These are phyloP conservation scores for Cutaneotrichosporon mucoides DNA, from an alignment of 1,284 basidiomycete genomes.

Conservation along the genomic window DNA sequence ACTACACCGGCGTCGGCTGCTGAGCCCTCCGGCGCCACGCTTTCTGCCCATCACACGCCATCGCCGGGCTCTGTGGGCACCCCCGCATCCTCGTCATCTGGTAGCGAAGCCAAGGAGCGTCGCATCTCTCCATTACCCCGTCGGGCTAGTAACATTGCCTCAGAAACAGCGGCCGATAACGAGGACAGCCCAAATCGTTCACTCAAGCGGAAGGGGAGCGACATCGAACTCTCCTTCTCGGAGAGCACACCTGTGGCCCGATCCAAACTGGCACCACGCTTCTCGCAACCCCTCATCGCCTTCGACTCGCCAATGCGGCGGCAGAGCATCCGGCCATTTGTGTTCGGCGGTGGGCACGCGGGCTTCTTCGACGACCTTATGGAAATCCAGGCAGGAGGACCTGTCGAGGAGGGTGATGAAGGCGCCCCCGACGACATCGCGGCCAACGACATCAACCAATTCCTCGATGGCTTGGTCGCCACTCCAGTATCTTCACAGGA, in stretches of 20 bases:
- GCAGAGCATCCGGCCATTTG: slow-evolving; percentile 3
- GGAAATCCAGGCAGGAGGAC: slow-evolving; percentile 5
- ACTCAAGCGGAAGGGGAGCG: slow-evolving; percentile 16
- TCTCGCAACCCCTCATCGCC: slow-evolving; percentile 17
- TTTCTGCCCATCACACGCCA: too few relatives aligned
- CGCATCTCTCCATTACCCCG: slow-evolving; percentile 13
- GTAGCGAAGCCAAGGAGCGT: background rate
- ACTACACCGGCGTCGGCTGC: too few relatives aligned
- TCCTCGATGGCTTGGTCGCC: too few relatives aligned
- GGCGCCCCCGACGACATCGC: background rate
- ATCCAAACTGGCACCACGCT: slow-evolving; percentile 2
- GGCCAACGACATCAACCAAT: too few relatives aligned
- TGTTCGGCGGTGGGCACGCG: slow-evolving; percentile 1
- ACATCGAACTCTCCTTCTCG: background rate
- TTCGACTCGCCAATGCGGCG: slow-evolving; percentile 13
- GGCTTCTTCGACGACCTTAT: slow-evolving; percentile 14
- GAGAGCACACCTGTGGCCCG: background rate
- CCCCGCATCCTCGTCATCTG: too few relatives aligned
- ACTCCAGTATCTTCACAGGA: too few relatives aligned
- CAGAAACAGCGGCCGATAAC: background rate
- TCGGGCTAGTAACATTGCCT: background rate
- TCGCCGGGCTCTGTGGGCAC: too few relatives aligned
- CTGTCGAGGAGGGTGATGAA: background rate
- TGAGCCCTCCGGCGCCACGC: too few relatives aligned
- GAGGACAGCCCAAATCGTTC: slow-evolving; percentile 1